Evolutionary conservation across 345 rosid genomes (phyloP).

Genomic region (Durio zibethinus): DNA sequence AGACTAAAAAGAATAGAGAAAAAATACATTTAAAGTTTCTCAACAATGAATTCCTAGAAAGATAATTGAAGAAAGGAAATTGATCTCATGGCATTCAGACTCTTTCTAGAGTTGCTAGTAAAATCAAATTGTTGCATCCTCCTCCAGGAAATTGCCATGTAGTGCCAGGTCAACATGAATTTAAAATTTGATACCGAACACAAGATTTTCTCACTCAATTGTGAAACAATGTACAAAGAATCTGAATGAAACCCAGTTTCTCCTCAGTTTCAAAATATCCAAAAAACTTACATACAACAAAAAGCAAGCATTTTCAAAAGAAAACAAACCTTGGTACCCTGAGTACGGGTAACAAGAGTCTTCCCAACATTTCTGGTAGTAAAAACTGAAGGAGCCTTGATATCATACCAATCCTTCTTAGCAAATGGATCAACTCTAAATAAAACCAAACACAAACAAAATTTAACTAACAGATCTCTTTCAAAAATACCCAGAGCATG

Average conservation of each 20-base stretch:
- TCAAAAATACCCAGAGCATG: not conserved
- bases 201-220: not conserved
- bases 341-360: conserved; percentile 88
- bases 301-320: not conserved
- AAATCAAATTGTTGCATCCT: not conserved
- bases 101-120: not conserved
- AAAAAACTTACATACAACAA: not conserved
- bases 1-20: not conserved
- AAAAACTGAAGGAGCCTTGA: conserved; percentile 89
- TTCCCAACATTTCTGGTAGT: conserved; percentile 66
- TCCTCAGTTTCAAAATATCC: no score
- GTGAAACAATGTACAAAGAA: not conserved
- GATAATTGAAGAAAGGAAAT: not conserved
- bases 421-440: conserved; percentile 83
- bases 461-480: not conserved
- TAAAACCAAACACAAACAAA: not conserved
- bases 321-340: conserved; percentile 77
- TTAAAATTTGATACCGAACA: not conserved
- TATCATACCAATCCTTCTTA: conserved; percentile 97
- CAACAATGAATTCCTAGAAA: not conserved
- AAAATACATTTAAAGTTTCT: not conserved
- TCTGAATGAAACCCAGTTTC: not conserved
- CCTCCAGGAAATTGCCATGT: not conserved
- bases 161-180: not conserved
- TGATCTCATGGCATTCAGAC: not conserved